Conservation (phyloP, 192 early-diverging fungal genomes). For the Paraglomus occultum region DNA sequence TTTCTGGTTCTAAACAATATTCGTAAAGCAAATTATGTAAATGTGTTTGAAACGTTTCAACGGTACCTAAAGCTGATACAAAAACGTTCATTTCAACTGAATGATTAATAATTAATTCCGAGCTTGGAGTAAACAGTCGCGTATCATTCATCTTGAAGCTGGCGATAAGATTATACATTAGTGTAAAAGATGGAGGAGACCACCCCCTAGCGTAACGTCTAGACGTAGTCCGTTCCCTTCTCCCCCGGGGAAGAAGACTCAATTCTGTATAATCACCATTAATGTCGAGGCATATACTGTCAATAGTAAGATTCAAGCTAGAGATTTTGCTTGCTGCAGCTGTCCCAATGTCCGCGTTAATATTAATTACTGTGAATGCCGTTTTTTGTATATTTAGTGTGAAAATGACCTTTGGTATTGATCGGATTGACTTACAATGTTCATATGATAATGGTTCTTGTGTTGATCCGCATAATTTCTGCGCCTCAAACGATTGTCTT, state of each 20-base stretch:
- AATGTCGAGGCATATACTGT: constrained; percentile 4
- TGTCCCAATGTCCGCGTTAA: no score
- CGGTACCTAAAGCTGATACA: not conserved
- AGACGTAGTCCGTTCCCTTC: constrained; percentile 10
- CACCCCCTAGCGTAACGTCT: constrained; percentile 23
- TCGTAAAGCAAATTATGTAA: not conserved
- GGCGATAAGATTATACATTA: constrained; percentile 28
- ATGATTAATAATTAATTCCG: constrained; percentile 18
- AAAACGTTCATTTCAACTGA: constrained; percentile 14
- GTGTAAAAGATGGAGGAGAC: constrained; percentile 7
- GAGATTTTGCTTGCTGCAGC: no score
- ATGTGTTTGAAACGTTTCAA: not conserved
- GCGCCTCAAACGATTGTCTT: no score
- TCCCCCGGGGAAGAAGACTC: not conserved
- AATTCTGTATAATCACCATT: constrained; percentile 30
- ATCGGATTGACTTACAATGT: no score
- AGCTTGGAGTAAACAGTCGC: constrained; percentile 16
- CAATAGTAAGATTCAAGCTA: no score
- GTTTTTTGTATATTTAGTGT: no score
- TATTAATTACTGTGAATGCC: no score
- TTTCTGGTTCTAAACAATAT: constrained; percentile 15
- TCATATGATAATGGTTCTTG: no score
- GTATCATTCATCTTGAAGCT: constrained; percentile 12
- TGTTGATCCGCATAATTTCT: no score
- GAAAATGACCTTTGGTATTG: no score